phyloP scores from a whole-genome alignment of 768 basidiomycete genomes.

The Trametes meyenii region DNA sequence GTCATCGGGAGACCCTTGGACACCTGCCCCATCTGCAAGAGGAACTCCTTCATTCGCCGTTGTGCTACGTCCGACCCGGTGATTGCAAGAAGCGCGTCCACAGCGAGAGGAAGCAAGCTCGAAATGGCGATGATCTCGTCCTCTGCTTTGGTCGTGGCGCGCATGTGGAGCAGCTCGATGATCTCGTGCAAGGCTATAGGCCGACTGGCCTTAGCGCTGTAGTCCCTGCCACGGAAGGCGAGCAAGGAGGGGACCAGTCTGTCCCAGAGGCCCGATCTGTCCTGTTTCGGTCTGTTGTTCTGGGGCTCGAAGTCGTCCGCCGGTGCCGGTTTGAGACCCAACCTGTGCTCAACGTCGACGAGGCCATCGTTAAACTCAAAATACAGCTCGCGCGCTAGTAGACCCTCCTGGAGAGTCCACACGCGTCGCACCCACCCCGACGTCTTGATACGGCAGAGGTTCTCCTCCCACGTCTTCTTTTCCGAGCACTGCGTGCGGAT shows the following conservation, averaged over 20 bases:
- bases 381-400: conserved; percentile 15
- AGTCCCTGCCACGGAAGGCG: background rate
- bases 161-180: background rate
- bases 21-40: background rate
- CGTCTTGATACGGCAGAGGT: conserved; percentile 7
- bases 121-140: conserved; percentile 17
- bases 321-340: background rate
- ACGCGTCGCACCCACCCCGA: conserved; percentile 18
- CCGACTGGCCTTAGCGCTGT: background rate
- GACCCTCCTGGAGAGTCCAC: conserved; percentile 21
- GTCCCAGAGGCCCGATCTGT: background rate
- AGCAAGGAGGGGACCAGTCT: background rate
- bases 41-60: conserved; percentile 9
- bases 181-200: background rate
- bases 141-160: conserved; percentile 8
- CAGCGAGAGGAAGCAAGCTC: background rate
- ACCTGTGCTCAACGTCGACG: background rate
- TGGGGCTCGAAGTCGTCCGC: background rate
- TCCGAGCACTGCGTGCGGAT: conserved; percentile 14
- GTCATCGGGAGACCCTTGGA: background rate
- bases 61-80: conserved; percentile 3
- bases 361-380: conserved; percentile 18
- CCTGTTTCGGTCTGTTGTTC: background rate
- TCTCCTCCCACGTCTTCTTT: background rate
- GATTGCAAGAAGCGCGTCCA: conserved; percentile 1